Evolutionary conservation across 2,329 filamentous ascomycete species (phyloP), one percentile per base, ranked within the genome.

Genomic region (Colletotrichum navitas): DNA sequence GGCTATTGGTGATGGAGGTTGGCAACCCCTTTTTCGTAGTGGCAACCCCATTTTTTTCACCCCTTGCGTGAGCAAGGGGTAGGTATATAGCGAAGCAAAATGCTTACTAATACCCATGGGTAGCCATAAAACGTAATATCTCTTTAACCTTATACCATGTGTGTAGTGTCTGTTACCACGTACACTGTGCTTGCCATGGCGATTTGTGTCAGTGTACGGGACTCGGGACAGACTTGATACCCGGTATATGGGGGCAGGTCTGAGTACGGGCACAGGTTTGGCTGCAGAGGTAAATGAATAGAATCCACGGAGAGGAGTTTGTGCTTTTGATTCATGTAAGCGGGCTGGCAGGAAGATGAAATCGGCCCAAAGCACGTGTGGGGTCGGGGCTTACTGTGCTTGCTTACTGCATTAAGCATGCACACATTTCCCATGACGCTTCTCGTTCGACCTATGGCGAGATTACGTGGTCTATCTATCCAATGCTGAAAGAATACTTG

Each of bases 141-240:
- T n/a, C n/a, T n/a, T n/a, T n/a, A n/a, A n/a, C n/a, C n/a, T n/a
- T n/a, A n/a, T n/a, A n/a, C n/a, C n/a, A n/a, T n/a, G n/a, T n/a
- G n/a, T n/a, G n/a, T n/a, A n/a, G 76, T 81, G 52, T 83, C 82
- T 0, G 82, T 85, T 24, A 85, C 73, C 5, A 83, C 74, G 62
- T 81, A 82, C 18, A 82, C 76, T 6, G 76, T 79, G 41, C 76
- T 79, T 2, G 29, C 21, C 66, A 72, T 72, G 49, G 18, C 16
- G 32, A 5, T 11, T 34, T n/a, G 5, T 12, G 14, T 21, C 34
- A 4, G 12, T 8, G 7, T 3, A 3, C 21, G 11, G 32, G 6
- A 26, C 6, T 43, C 29, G 14, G 59, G 41, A 41, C 8, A 47
- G 51, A 24, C 2, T 12, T 10, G 14, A 6, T 32, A 24, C 10